Evolutionary conservation across 768 basidiomycete genomes (phyloP).

Genomic region (Paxillus involutus): DNA sequence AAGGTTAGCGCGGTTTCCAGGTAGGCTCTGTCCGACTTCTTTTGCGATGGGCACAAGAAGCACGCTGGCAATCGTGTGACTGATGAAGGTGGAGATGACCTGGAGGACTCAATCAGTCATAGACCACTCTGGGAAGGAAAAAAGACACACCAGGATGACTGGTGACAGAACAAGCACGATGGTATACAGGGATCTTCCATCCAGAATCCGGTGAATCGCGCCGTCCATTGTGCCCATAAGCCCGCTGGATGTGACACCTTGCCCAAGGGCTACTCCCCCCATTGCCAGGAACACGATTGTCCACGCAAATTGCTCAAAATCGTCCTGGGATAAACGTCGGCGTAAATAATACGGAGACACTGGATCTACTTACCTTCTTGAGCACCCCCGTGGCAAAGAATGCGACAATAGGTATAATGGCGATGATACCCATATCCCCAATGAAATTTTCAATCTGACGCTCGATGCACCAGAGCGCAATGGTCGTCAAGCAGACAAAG

Average conservation of each 20-base stretch:
- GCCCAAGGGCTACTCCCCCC: conserved; percentile 96
- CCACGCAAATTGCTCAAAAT: conserved; percentile 95
- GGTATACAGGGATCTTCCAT: conserved; percentile 61
- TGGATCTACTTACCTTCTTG: conserved; percentile 67
- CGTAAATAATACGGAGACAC: background rate
- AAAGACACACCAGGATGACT: conserved; percentile 59
- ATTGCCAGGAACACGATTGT: conserved; percentile 94
- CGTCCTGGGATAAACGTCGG: conserved; percentile 54
- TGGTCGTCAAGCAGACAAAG: conserved; percentile 80
- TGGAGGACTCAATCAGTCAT: conserved; percentile 23
- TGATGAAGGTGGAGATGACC: conserved; percentile 93
- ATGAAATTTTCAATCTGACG: conserved; percentile 71
- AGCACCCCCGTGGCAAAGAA: conserved; percentile 94
- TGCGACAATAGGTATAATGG: conserved; percentile 86
- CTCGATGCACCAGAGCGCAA: conserved; percentile 87
- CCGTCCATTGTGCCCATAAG: conserved; percentile 77
- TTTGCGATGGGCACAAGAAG: conserved; percentile 96
- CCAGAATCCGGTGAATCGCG: conserved; percentile 56
- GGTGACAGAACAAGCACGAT: conserved; percentile 72
- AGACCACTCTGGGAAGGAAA: background rate
- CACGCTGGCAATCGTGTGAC: conserved; percentile 95
- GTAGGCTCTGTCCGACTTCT: conserved; percentile 79
- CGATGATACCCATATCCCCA: conserved; percentile 98
- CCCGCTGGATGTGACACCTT: conserved; percentile 89
- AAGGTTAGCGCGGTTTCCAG: conserved; percentile 68